phyloP scores from a whole-genome alignment of 495 filamentous ascomycete genomes.

The Aspergillus heteromorphus region DNA sequence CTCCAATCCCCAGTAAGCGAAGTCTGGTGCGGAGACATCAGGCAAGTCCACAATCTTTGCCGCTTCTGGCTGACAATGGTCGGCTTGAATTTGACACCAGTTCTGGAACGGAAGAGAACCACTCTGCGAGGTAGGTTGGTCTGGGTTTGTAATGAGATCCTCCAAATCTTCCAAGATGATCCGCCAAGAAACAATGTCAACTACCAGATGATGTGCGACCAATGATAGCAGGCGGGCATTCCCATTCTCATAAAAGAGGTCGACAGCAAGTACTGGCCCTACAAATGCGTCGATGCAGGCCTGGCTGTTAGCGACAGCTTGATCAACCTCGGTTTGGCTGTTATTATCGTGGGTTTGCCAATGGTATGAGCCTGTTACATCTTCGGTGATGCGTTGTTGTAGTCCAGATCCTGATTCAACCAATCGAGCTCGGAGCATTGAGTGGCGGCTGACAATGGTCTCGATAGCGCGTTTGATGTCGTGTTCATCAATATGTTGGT shows the following conservation, averaged over 20 bases:
- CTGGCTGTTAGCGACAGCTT: conserved; percentile 34
- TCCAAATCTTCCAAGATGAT: conserved; percentile 64
- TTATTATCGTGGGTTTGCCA: conserved; percentile 21
- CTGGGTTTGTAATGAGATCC: conserved; percentile 49
- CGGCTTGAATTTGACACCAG: conserved; percentile 50
- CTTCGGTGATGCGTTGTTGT: conserved; percentile 33
- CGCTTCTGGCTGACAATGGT: conserved; percentile 26
- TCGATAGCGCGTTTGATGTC: conserved; percentile 51
- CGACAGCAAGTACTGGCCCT: conserved; percentile 40
- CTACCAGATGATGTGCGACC: conserved; percentile 60
- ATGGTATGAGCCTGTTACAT: conserved; percentile 35
- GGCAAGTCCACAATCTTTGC: conserved; percentile 20
- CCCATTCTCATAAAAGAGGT: conserved; percentile 46
- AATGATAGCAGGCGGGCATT: conserved; percentile 53
- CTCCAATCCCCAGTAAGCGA: conserved; percentile 51
- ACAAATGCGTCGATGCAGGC: conserved; percentile 37
- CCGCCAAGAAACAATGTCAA: conserved; percentile 68
- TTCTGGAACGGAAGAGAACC: conserved; percentile 56
- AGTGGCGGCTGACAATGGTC: conserved; percentile 56
- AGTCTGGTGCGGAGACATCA: conserved; percentile 25
- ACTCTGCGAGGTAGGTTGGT: conserved; percentile 23
- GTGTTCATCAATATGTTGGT: conserved; percentile 37
- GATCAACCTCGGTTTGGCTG: conserved; percentile 23
- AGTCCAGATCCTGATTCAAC: conserved; percentile 21
- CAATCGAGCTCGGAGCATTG: conserved; percentile 71